phyloP scores from a whole-genome alignment of 2,329 filamentous ascomycete species.

The Tympanopsis confertula region DNA sequence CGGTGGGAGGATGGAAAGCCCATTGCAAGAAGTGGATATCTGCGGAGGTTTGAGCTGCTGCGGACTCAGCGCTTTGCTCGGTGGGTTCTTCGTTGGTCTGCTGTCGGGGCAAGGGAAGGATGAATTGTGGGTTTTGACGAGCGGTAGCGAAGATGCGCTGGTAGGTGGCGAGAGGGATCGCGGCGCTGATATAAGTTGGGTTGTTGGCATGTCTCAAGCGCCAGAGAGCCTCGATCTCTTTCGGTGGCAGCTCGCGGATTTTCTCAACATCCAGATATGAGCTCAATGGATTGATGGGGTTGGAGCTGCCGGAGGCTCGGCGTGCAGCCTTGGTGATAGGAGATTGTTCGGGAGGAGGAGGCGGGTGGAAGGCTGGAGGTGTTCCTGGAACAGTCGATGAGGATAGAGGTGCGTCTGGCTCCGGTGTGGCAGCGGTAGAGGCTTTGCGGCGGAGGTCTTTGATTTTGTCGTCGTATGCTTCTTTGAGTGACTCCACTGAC shows the following conservation, averaged over 20 bases:
- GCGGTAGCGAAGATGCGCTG: constrained; percentile 59
- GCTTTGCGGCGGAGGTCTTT: constrained; percentile 51
- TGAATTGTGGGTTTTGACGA: constrained; percentile 70
- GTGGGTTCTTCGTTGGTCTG: constrained; percentile 7
- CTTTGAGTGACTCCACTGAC: constrained; percentile 65
- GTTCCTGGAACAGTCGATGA: constrained; percentile 4
- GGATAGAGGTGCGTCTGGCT: constrained; percentile 2
- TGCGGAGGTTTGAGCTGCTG: constrained; percentile 29
- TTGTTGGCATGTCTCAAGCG: constrained; percentile 71
- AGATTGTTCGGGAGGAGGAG: constrained; percentile 14
- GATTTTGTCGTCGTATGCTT: constrained; percentile 79
- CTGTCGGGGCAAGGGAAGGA: constrained; percentile 69
- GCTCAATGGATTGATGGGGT: constrained; percentile 32
- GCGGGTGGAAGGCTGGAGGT: constrained; percentile 6
- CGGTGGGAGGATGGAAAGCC: constrained; percentile 63
- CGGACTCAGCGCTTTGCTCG: constrained; percentile 17
- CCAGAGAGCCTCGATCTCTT: constrained; percentile 84
- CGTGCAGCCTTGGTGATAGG: constrained; percentile 14
- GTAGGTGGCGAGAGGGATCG: constrained; percentile 67
- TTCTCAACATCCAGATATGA: constrained; percentile 68
- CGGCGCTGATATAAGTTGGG: constrained; percentile 69
- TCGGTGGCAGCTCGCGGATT: constrained; percentile 55
- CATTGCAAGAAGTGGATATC: constrained; percentile 97
- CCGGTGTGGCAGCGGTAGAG: constrained; percentile 10
- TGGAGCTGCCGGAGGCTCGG: constrained; percentile 19